phyloP scores from a whole-genome alignment of 768 basidiomycete genomes.

The Fistulinella prunicolor region DNA sequence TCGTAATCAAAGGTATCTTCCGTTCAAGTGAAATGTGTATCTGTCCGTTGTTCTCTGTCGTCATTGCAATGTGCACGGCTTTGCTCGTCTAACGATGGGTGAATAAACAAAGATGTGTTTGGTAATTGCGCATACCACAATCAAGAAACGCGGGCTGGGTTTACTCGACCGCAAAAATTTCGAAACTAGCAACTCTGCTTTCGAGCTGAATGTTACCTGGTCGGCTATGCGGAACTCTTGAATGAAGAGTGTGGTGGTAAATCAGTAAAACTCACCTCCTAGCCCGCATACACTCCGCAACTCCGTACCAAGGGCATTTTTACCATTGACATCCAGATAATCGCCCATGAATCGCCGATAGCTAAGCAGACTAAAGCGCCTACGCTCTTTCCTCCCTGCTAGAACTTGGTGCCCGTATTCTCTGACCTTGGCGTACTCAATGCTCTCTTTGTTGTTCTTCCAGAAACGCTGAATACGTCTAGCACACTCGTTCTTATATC shows the following conservation, averaged over 20 bases:
- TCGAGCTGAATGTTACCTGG: constrained; percentile 78
- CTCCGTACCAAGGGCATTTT: constrained; percentile 73
- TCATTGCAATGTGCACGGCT: constrained; percentile 76
- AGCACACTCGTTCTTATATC: constrained; percentile 94
- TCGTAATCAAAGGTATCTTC: constrained; percentile 86
- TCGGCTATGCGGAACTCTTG: constrained; percentile 49
- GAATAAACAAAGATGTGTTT: background rate
- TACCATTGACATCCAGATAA: constrained; percentile 88
- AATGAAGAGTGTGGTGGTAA: background rate
- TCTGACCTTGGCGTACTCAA: constrained; percentile 86
- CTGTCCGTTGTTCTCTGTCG: constrained; percentile 58
- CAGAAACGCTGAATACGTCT: constrained; percentile 96
- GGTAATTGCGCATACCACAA: constrained; percentile 61
- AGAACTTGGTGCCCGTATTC: constrained; percentile 94
- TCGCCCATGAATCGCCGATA: constrained; percentile 96
- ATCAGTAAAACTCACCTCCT: constrained; percentile 50
- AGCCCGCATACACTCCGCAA: constrained; percentile 70
- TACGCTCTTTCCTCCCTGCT: constrained; percentile 87
- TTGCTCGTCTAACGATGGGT: constrained; percentile 41
- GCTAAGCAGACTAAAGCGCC: constrained; percentile 90
- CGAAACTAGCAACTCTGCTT: constrained; percentile 79
- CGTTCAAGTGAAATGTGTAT: constrained; percentile 65
- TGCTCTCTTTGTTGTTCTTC: constrained; percentile 95
- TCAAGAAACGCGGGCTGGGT: constrained; percentile 84
- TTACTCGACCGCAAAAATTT: constrained; percentile 87